Base-by-base conservation (phyloP, 23 red algal species). In the Gracilariopsis chorda region DNA sequence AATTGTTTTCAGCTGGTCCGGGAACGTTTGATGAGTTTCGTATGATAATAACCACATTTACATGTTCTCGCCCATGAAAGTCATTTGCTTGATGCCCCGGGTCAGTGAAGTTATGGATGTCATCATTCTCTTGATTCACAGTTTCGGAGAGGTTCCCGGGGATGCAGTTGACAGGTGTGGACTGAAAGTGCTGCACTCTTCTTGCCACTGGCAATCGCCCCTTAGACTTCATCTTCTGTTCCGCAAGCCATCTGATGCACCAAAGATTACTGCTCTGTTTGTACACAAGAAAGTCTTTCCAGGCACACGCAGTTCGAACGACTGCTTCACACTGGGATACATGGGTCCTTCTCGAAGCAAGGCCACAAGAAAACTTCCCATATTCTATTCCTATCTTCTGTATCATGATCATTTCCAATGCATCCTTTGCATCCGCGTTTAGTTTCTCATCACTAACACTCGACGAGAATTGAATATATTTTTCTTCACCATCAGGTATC, bases 371-470 rank as follows among this genome's bases (percentile, higher is more conserved):
- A 49, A 49, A 8, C 3, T 11, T 51, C 4, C 72, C 7, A 52
- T 77, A 77, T 4, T 77, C 14, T n/a, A 48, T 28, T 43, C 72
- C 11, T 1, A 77, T 33, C 19, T 77, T 52, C 35, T 77, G 17
- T 17, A 77, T 52, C 44, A 77, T 48, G 44, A 77, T 51, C 1
- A 29, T 2, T 11, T 77, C 72, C n/a, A 77, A 44, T 11, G 40
- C 40, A 77, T 77, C 72, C 16, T 77, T 52, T 10, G 72, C 72
- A 77, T 77, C 72, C 1, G 72, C 51, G 7, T 77, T 77, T 2
- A 77, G 48, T 17, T 77, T 77, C 20, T 77, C 51, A 51, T 77
- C 72, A 1, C 40, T 52, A 1, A 37, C 72, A 32, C 72, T 8
- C 21, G 28, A n/a, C 2, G 72, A 28, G 51, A 52, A 77, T 44